phyloP scores from a whole-genome alignment of 768 basidiomycete genomes.

The Phanerochaete sordida region DNA sequence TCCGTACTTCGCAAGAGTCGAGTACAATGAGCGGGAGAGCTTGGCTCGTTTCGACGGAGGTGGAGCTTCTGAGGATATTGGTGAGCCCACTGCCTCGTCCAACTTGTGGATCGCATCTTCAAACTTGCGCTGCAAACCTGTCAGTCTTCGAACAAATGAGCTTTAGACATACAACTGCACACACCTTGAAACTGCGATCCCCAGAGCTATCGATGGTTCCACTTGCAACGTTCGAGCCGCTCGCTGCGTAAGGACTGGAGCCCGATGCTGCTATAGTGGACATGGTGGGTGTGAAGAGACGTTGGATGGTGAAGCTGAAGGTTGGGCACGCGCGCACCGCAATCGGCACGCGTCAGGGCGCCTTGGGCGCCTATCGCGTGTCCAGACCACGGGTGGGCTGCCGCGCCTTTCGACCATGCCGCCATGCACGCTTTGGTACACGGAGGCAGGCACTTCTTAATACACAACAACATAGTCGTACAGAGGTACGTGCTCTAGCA shows the following conservation, averaged over 20 bases:
- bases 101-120: conserved; percentile 75
- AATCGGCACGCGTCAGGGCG: no score
- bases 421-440: no score
- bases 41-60: conserved; percentile 53
- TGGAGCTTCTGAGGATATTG: conserved; percentile 27
- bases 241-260: neutral
- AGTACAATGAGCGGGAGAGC: conserved; percentile 62
- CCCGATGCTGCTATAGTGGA: neutral
- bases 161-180: neutral
- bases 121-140: conserved; percentile 61
- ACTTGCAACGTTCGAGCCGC: neutral
- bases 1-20: conserved; percentile 76
- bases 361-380: no score
- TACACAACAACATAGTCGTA: no score
- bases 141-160: neutral
- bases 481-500: no score
- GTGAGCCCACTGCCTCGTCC: conserved; percentile 54
- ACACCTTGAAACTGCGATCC: conserved; percentile 8
- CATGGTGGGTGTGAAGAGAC: neutral
- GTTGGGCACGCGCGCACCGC: no score
- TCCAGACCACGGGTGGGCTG: no score
- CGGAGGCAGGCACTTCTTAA: no score
- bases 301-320: no score
- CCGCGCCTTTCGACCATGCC: no score
- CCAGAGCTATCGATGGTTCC: neutral